phyloP scores from a whole-genome alignment of 169 alveolate species.

The Neospora caninum region DNA sequence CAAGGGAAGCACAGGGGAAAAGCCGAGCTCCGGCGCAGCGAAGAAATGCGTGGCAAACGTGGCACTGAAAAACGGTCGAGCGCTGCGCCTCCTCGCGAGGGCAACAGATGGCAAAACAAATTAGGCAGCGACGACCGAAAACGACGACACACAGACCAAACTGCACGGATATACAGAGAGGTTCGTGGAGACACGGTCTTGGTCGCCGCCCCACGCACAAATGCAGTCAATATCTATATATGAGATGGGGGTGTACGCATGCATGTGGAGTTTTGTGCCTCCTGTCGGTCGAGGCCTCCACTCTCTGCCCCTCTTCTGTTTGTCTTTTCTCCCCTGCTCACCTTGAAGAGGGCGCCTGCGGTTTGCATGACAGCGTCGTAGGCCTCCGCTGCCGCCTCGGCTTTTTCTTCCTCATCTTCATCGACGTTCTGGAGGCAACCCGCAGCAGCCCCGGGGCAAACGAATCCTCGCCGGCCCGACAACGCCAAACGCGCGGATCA shows the following conservation, averaged over 20 bases:
- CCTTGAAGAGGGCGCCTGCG: conserved; percentile 63
- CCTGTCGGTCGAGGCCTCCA: not conserved
- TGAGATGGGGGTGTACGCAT: not conserved
- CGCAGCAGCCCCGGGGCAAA: not conserved
- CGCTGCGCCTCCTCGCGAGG: not conserved
- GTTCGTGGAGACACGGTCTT: no score
- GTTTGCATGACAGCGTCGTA: conserved; percentile 68
- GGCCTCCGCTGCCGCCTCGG: conserved; percentile 47
- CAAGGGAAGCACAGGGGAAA: not conserved
- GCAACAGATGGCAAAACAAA: not conserved
- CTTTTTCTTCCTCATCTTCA: conserved; percentile 49
- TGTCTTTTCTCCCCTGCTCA: not conserved
- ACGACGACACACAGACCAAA: not conserved
- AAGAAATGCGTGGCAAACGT: no score
- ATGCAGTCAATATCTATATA: not conserved
- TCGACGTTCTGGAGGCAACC: conserved; percentile 45
- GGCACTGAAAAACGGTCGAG: no score
- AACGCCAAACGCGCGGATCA: no score
- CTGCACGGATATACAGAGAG: not conserved
- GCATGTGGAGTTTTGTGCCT: not conserved
- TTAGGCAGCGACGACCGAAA: not conserved
- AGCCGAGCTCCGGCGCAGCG: no score
- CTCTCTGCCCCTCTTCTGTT: not conserved
- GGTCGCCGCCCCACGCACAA: no score
- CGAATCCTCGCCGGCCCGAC: not conserved